A percentile compares a stretch with the other conserved stretches of the same genome.
Conservation (phyloP, 2,329 filamentous ascomycete species). For the Fusarium oxysporum region DNA sequence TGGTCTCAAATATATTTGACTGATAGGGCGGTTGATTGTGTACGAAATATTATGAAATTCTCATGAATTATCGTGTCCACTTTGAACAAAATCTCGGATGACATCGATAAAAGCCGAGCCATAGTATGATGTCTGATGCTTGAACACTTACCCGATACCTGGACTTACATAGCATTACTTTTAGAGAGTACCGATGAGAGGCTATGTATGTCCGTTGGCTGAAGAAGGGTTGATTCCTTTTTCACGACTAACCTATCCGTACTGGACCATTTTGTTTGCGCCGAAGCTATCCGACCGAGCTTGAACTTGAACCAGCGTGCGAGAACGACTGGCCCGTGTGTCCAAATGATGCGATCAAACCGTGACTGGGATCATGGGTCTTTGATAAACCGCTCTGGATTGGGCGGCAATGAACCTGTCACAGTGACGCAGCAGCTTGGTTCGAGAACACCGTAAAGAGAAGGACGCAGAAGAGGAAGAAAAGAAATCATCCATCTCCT, state of each 20-base stretch:
- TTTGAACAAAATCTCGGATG: neutral
- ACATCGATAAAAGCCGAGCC: neutral
- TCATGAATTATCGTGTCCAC: neutral
- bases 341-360: slow-evolving; percentile 39
- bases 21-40: neutral
- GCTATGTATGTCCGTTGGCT: slow-evolving; percentile 19
- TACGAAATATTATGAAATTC: neutral
- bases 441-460: neutral
- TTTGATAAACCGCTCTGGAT: slow-evolving; percentile 6
- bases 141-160: neutral
- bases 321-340: slow-evolving; percentile 47
- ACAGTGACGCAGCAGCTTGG: slow-evolving; percentile 22
- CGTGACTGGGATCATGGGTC: slow-evolving; percentile 33
- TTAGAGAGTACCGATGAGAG: neutral
- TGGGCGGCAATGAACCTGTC: neutral
- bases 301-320: slow-evolving; percentile 30
- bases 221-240: neutral
- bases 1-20: too few relatives aligned
- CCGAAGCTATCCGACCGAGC: slow-evolving; percentile 24
- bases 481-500: neutral
- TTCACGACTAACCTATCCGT: neutral
- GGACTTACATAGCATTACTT: neutral
- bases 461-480: slow-evolving; percentile 3
- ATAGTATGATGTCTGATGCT: neutral
- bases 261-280: slow-evolving; percentile 1